A percentile compares a stretch with the other conserved stretches of the same genome.
These are phyloP conservation scores for Nicotiana undulata DNA, from an alignment of 257 asterid species.

Conservation along the genomic window DNA sequence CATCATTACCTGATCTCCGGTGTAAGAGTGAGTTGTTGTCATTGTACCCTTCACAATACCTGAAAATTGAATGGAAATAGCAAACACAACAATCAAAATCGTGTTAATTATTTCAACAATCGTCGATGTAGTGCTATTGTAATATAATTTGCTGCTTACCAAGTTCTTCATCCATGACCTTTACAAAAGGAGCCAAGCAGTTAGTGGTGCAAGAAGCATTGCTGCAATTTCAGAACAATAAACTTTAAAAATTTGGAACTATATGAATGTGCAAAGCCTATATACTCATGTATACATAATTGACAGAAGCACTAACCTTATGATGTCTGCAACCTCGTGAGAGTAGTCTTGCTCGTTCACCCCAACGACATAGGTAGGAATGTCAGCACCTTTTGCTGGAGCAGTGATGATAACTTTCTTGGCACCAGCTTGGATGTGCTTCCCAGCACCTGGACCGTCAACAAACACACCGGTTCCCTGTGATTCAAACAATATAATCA, in stretches of 20 bases:
- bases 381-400: conserved; percentile 94
- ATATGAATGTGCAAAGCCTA: neutral
- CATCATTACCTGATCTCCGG: conserved; percentile 78
- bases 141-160: conserved; percentile 31
- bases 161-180: conserved; percentile 75
- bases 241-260: neutral
- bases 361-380: conserved; percentile 88
- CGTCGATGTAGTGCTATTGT: neutral
- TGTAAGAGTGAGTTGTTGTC: conserved; percentile 97
- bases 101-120: neutral
- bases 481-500: conserved; percentile 1
- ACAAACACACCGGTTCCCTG: conserved; percentile 95
- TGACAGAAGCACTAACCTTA: conserved; percentile 38
- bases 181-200: conserved; percentile 91
- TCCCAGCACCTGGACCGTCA: conserved; percentile 96
- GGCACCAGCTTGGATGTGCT: conserved; percentile 97
- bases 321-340: conserved; percentile 71
- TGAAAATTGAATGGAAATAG: conserved; percentile 17
- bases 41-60: conserved; percentile 96
- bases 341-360: conserved; percentile 75
- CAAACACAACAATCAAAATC: neutral
- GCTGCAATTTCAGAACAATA: conserved; percentile 32
- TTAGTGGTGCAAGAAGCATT: conserved; percentile 98
- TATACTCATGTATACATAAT: neutral
- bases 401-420: conserved; percentile 94